These are phyloP conservation scores for Candida ortonii DNA, from an alignment of 805 yeast genomes.

Conservation along the genomic window DNA sequence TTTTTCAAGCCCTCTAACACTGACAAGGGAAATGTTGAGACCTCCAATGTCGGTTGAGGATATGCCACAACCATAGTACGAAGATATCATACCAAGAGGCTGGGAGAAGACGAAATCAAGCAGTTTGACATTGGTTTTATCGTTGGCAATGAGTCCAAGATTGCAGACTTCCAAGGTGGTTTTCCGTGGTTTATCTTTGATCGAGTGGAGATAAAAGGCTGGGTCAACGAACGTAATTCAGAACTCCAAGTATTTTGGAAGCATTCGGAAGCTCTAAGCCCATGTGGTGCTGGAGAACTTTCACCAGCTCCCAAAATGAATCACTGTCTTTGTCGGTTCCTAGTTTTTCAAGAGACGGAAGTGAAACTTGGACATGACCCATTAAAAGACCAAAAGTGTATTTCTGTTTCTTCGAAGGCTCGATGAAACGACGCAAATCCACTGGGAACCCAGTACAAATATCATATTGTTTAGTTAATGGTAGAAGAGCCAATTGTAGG, in stretches of 20 bases:
- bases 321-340: too few relatives aligned
- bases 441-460: constrained; percentile 19
- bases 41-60: constrained; percentile 19
- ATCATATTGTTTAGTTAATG: constrained; percentile 14
- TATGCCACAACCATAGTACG: constrained; percentile 18
- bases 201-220: constrained; percentile 3
- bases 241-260: constrained; percentile 10
- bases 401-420: constrained; percentile 5
- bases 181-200: constrained; percentile 3
- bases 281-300: constrained; percentile 14
- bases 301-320: constrained; percentile 20
- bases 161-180: constrained; percentile 23
- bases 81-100: constrained; percentile 9
- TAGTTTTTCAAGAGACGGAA: background rate
- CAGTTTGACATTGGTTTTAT: constrained; percentile 7
- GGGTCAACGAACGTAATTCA: constrained; percentile 7
- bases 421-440: constrained; percentile 19
- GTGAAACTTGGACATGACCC: background rate
- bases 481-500: constrained; percentile 10
- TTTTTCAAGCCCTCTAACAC: constrained; percentile 2
- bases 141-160: constrained; percentile 14
- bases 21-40: constrained; percentile 13
- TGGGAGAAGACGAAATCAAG: constrained; percentile 20
- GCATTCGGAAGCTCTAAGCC: background rate
- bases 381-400: background rate